phyloP scores from a whole-genome alignment of 257 asterid species.

The Cruciata laevipes region DNA sequence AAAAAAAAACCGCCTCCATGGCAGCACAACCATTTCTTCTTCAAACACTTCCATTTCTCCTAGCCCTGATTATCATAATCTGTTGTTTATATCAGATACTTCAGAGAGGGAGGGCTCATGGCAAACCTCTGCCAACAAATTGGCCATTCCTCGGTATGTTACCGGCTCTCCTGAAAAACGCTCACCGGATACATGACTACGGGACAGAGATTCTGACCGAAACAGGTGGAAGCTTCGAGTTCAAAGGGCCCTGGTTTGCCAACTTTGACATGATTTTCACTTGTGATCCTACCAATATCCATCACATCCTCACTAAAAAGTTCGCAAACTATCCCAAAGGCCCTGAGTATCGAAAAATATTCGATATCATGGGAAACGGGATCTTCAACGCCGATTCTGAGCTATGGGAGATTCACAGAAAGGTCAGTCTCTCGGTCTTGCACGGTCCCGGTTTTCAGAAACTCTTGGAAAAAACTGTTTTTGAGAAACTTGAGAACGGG shows the following conservation, averaged over 20 bases:
- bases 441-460: constrained; percentile 20
- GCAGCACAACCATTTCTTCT: background rate
- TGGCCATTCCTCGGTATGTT: too few relatives aligned
- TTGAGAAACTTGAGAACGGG: constrained; percentile 20
- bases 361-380: too few relatives aligned
- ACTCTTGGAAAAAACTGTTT: constrained; percentile 18
- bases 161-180: background rate
- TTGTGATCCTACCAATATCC: too few relatives aligned
- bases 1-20: too few relatives aligned
- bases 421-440: constrained; percentile 30
- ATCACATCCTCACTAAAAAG: too few relatives aligned
- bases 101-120: background rate
- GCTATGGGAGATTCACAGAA: constrained; percentile 39
- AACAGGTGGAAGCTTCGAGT: too few relatives aligned
- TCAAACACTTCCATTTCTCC: too few relatives aligned
- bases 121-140: background rate
- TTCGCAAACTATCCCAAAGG: too few relatives aligned
- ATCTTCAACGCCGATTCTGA: constrained; percentile 33
- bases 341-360: too few relatives aligned
- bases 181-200: background rate
- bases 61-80: background rate
- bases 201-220: background rate
- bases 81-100: background rate
- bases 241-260: too few relatives aligned
- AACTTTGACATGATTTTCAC: too few relatives aligned